phyloP scores from a whole-genome alignment of 345 rosid genomes.

The Cochlearia excelsa region DNA sequence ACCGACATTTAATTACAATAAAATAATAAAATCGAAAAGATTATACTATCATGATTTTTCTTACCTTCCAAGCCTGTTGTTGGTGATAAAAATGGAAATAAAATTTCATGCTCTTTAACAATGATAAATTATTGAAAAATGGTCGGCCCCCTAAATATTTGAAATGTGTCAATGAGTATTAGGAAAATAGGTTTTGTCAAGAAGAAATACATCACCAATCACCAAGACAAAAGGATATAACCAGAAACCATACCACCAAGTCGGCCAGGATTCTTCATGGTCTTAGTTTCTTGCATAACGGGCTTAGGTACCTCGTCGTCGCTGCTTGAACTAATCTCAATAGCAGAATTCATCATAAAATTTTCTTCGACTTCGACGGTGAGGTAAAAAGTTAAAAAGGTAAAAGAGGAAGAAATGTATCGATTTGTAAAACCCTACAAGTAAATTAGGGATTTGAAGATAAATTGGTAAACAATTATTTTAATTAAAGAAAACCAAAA shows the following conservation, averaged over 20 bases:
- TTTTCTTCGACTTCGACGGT: slow-evolving; percentile 4
- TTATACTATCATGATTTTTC: slow-evolving; percentile 1
- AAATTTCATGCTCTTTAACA: no score
- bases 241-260: slow-evolving; percentile 16
- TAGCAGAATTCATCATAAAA: slow-evolving; percentile 27
- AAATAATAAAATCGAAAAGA: no score
- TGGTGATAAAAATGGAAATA: not conserved
- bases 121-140: no score
- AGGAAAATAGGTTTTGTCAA: no score
- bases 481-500: no score
- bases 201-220: not conserved
- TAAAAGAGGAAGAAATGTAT: not conserved
- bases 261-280: slow-evolving; percentile 30
- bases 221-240: not conserved
- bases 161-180: no score
- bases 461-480: no score
- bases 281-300: not conserved
- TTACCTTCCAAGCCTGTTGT: slow-evolving; percentile 13
- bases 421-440: slow-evolving; percentile 19
- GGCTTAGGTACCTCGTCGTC: slow-evolving; percentile 25
- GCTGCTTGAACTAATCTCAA: slow-evolving; percentile 32
- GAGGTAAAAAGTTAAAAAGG: slow-evolving; percentile 2
- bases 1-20: no score
- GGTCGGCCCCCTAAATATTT: no score
- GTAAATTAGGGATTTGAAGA: no score